These are phyloP conservation scores for Hyaloperonospora brassicae DNA, from an alignment of 352 stramenopile genomes.

Conservation along the genomic window DNA sequence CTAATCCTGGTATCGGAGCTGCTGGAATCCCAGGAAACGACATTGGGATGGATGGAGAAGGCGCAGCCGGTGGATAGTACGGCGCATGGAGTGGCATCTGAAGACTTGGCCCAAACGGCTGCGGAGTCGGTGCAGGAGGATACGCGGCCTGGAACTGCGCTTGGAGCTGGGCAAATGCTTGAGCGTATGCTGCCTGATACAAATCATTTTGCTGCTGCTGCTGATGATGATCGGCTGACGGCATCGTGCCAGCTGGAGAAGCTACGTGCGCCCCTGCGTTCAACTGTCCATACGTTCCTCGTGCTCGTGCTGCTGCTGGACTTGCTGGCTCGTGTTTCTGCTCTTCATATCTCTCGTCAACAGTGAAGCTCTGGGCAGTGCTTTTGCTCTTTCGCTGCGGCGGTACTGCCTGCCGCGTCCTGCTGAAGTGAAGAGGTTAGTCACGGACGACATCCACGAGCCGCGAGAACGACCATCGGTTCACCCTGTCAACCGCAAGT, in stretches of 20 bases:
- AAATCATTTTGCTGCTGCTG: constrained; percentile 29
- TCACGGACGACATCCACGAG: no score
- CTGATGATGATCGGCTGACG: constrained; percentile 8
- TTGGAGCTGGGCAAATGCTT: constrained; percentile 61
- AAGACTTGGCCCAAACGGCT: constrained; percentile 11
- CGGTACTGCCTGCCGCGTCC: constrained; percentile 16
- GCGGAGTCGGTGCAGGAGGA: constrained; percentile 15
- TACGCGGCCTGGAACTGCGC: constrained; percentile 40
- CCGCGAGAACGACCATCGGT: no score
- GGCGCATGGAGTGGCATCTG: constrained; percentile 21
- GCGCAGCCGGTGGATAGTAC: constrained; percentile 21
- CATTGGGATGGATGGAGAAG: constrained; percentile 18
- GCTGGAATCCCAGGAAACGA: constrained; percentile 25
- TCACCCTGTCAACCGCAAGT: neutral
- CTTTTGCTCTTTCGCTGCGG: constrained; percentile 17
- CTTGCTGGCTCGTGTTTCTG: constrained; percentile 1
- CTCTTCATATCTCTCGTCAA: constrained; percentile 13
- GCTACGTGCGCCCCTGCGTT: constrained; percentile 2
- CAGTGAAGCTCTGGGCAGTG: constrained; percentile 15
- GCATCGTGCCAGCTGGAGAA: constrained; percentile 7
- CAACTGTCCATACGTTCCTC: constrained; percentile 9
- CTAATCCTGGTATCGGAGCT: constrained; percentile 12
- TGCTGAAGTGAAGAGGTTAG: constrained; percentile 5
- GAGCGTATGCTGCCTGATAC: constrained; percentile 59
- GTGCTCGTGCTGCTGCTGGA: constrained; percentile 1